Conservation (phyloP, 176 grass and related monocot genomes). For the Metroxylon sagu region DNA sequence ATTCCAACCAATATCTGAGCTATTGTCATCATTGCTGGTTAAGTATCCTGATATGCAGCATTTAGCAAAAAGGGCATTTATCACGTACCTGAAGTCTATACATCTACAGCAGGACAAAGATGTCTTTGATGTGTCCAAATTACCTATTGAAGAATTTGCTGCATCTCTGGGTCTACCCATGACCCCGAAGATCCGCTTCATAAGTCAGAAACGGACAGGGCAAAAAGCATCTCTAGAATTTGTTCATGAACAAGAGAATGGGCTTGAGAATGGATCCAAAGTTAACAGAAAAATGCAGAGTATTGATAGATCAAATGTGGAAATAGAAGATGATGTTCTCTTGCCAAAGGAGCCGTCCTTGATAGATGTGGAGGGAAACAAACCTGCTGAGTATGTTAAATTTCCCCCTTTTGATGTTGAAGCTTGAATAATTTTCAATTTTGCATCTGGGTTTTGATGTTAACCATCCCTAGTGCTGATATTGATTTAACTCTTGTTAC, state of each 20-base stretch:
- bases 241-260: slow-evolving; percentile 11
- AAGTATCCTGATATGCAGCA: slow-evolving; percentile 66
- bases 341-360: slow-evolving; percentile 32
- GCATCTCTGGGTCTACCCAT: slow-evolving; percentile 68
- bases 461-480: not conserved
- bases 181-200: slow-evolving; percentile 57
- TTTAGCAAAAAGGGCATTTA: slow-evolving; percentile 70
- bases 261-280: slow-evolving; percentile 15
- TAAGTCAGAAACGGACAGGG: slow-evolving; percentile 44
- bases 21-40: slow-evolving; percentile 64
- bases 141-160: slow-evolving; percentile 59
- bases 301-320: slow-evolving; percentile 2
- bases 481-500: slow-evolving; percentile 10
- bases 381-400: slow-evolving; percentile 28
- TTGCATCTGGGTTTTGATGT: not conserved
- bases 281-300: slow-evolving; percentile 25
- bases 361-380: slow-evolving; percentile 25
- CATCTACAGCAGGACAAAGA: slow-evolving; percentile 55
- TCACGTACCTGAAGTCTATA: slow-evolving; percentile 79
- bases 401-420: not conserved
- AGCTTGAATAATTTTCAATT: not conserved
- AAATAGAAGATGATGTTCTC: slow-evolving; percentile 50
- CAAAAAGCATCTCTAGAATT: slow-evolving; percentile 14
- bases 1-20: slow-evolving; percentile 66
- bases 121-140: slow-evolving; percentile 66